Evolutionary conservation across 805 yeast species (phyloP).

Genomic region (Schwanniomyces pseudopolymorphus): DNA sequence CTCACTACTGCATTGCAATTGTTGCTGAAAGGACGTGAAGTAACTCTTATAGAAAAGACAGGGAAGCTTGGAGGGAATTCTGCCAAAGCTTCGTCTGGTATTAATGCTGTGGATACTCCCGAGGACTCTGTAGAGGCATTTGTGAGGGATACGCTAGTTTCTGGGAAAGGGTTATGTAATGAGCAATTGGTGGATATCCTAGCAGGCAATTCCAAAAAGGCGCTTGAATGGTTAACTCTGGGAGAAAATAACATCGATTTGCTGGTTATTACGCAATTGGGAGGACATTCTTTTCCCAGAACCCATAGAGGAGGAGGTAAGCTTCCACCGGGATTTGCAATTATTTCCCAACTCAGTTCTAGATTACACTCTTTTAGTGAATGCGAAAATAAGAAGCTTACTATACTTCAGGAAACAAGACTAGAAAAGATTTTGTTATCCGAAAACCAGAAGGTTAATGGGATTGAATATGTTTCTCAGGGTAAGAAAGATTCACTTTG

Average conservation of each 20-base stretch:
- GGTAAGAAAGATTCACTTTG: conserved; percentile 11
- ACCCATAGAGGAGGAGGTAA: conserved; percentile 42
- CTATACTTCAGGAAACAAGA: conserved; percentile 13
- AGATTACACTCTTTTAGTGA: conserved; percentile 31
- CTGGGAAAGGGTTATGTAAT: conserved; percentile 32
- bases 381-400: conserved; percentile 14
- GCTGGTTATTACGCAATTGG: conserved; percentile 30
- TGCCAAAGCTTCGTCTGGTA: conserved; percentile 61
- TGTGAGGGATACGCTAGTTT: conserved; percentile 26
- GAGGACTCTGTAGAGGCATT: conserved; percentile 28
- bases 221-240: conserved; percentile 33
- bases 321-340: conserved; percentile 61
- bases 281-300: conserved; percentile 41
- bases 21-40: conserved; percentile 36
- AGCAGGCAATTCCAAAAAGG: conserved; percentile 24
- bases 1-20: conserved; percentile 44
- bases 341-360: conserved; percentile 46
- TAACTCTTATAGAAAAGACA: conserved; percentile 50
- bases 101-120: conserved; percentile 43
- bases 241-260: conserved; percentile 26
- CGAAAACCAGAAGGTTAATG: conserved; percentile 32
- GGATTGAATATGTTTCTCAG: conserved; percentile 39
- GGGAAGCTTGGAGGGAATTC: conserved; percentile 57
- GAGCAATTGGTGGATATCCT: conserved; percentile 23
- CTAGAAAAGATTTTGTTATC: conserved; percentile 20